Evolutionary conservation across 768 basidiomycete genomes (phyloP).

Genomic region (Serendipita indica): DNA sequence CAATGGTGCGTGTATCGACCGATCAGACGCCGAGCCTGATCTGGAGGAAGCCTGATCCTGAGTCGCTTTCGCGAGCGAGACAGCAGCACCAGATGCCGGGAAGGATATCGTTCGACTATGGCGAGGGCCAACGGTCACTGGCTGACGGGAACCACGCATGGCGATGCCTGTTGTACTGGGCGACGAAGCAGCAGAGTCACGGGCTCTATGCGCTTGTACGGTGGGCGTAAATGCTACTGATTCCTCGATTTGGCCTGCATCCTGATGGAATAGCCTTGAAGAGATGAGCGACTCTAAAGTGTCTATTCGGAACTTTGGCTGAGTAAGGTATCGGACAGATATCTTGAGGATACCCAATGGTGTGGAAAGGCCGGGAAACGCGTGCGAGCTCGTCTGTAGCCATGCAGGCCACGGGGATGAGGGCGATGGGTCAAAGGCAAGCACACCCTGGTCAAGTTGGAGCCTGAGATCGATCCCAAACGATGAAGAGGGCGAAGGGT

Average conservation of each 20-base stretch:
- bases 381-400: conserved; percentile 38
- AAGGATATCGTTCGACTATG: conserved; percentile 1
- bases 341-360: conserved; percentile 51
- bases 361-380: conserved; percentile 53
- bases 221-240: conserved; percentile 48
- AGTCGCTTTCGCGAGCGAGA: background rate
- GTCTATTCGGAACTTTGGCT: conserved; percentile 58
- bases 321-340: conserved; percentile 45
- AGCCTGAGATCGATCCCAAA: background rate
- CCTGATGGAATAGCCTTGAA: conserved; percentile 52
- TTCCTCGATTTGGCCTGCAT: conserved; percentile 31
- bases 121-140: background rate
- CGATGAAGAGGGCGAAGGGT: background rate
- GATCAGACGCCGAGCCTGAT: background rate
- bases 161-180: background rate
- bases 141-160: background rate
- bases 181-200: conserved; percentile 3
- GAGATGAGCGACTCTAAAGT: conserved; percentile 65
- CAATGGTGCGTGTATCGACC: background rate
- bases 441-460: background rate
- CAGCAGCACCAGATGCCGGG: background rate
- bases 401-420: conserved; percentile 25
- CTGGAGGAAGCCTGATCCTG: background rate
- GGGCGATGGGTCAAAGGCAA: conserved; percentile 10
- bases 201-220: background rate